Percentiles rank a stretch among this genome's conserved stretches.
Conservation (phyloP, 2,329 filamentous ascomycete species). For the Diplodia mutila region DNA sequence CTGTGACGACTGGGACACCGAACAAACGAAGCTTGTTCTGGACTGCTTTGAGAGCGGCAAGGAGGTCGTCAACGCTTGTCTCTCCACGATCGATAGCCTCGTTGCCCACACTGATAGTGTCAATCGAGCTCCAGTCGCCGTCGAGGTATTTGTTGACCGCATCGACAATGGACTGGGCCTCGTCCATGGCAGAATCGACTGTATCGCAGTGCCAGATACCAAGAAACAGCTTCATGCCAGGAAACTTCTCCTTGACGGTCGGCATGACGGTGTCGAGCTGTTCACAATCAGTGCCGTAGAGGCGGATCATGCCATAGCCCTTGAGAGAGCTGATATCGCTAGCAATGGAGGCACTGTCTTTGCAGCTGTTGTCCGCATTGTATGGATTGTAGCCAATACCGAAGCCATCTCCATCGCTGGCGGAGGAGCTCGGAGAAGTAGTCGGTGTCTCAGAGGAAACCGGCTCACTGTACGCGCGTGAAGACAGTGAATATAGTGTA, state of each 20-base stretch:
- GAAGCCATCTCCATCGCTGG: slow-evolving; percentile 3
- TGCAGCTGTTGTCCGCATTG: slow-evolving; percentile 57
- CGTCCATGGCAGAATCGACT: slow-evolving; percentile 42
- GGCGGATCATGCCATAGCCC: slow-evolving; percentile 67
- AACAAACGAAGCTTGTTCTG: slow-evolving; percentile 66
- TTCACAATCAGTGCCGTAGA: slow-evolving; percentile 81
- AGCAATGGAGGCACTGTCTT: slow-evolving; percentile 64
- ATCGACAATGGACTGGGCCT: slow-evolving; percentile 64
- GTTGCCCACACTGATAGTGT: slow-evolving; percentile 78
- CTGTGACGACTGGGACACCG: slow-evolving; percentile 72
- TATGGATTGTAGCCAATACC: slow-evolving; percentile 25
- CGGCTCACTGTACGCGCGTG: not conserved
- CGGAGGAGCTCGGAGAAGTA: not conserved
- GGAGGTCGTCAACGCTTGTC: slow-evolving; percentile 56
- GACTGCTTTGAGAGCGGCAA: slow-evolving; percentile 61
- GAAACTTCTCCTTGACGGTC: slow-evolving; percentile 56
- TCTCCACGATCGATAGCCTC: slow-evolving; percentile 68
- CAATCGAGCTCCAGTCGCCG: slow-evolving; percentile 70
- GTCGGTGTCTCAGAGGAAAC: not conserved
- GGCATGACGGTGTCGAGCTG: slow-evolving; percentile 67
- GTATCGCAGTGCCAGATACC: slow-evolving; percentile 67
- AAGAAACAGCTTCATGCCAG: slow-evolving; percentile 70
- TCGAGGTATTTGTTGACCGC: slow-evolving; percentile 47
- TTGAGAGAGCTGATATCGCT: slow-evolving; percentile 65
- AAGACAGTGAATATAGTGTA: not conserved